These are phyloP conservation scores for Akanthomyces uredinophilus DNA, from an alignment of 2,329 filamentous ascomycete species.

Conservation along the genomic window DNA sequence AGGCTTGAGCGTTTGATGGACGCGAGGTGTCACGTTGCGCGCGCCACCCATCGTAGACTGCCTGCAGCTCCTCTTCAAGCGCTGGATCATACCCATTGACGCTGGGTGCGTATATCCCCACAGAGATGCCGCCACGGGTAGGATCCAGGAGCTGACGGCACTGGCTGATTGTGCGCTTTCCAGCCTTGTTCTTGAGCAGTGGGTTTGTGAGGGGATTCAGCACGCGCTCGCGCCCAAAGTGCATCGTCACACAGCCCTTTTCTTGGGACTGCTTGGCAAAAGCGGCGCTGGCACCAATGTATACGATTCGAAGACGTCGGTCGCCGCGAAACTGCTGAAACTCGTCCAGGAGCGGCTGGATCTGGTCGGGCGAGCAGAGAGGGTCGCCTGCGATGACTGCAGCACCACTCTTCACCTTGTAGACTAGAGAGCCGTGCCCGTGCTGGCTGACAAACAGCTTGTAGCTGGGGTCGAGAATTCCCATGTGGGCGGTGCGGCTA, in stretches of 20 bases:
- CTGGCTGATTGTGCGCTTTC: constrained; percentile 21
- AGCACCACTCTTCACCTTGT: constrained; percentile 18
- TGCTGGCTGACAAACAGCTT: constrained; percentile 18
- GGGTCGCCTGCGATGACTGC: constrained; percentile 20
- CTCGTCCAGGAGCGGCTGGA: constrained; percentile 17
- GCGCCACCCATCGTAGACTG: constrained; percentile 20
- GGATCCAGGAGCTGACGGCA: constrained; percentile 20
- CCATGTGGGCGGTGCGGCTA: constrained; percentile 21
- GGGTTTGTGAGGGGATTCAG: constrained; percentile 19
- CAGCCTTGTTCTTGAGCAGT: constrained; percentile 17
- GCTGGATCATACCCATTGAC: constrained; percentile 13
- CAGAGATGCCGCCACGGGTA: constrained; percentile 15
- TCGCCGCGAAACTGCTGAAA: constrained; percentile 15
- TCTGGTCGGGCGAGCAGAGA: constrained; percentile 15
- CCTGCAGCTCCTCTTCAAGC: constrained; percentile 18
- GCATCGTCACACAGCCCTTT: constrained; percentile 17
- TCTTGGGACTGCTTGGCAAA: constrained; percentile 16
- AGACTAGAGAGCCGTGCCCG: constrained; percentile 18
- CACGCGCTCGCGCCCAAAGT: constrained; percentile 20
- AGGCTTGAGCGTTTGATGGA: constrained; percentile 16
- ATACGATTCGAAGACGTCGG: constrained; percentile 16
- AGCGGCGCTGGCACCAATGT: constrained; percentile 18
- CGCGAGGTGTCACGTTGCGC: constrained; percentile 14
- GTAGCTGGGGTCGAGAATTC: constrained; percentile 21
- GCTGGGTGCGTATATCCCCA: constrained; percentile 12